phyloP scores from a whole-genome alignment of 345 rosid genomes.

The Theobroma cacao region DNA sequence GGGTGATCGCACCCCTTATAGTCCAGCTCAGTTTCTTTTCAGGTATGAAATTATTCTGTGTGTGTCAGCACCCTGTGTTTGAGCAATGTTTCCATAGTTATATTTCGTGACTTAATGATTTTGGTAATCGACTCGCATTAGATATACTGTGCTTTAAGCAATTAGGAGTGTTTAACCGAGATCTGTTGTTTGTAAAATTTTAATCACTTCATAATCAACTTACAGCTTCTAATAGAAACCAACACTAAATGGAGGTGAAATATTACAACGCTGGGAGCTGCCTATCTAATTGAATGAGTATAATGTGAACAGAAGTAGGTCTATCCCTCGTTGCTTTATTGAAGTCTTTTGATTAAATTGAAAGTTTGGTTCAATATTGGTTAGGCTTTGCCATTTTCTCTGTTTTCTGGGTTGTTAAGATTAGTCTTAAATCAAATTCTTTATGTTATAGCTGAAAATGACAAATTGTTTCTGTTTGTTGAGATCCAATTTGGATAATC shows the following conservation, averaged over 20 bases:
- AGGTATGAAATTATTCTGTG: conserved; percentile 44
- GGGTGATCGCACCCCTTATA: conserved; percentile 69
- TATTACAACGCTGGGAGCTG: background rate
- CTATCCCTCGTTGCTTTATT: background rate
- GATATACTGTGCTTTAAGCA: background rate
- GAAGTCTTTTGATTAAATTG: background rate
- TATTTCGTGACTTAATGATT: background rate
- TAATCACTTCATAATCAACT: background rate
- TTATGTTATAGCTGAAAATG: background rate
- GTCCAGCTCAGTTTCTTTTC: conserved; percentile 87
- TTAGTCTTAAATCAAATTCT: background rate
- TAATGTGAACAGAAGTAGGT: background rate
- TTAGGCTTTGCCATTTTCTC: background rate
- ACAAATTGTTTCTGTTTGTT: background rate
- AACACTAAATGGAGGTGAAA: background rate
- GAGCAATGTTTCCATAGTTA: background rate
- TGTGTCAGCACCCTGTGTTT: background rate
- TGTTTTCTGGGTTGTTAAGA: background rate
- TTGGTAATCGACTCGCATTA: background rate
- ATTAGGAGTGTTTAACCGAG: background rate
- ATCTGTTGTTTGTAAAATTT: background rate
- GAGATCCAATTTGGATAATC: background rate
- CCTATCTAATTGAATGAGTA: background rate
- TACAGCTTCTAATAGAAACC: background rate
- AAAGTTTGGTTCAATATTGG: background rate